Percentiles rank a stretch among this genome's conserved stretches.
phyloP scores from a whole-genome alignment of 2,329 filamentous ascomycete genomes.

The Pseudonectria foliicola region DNA sequence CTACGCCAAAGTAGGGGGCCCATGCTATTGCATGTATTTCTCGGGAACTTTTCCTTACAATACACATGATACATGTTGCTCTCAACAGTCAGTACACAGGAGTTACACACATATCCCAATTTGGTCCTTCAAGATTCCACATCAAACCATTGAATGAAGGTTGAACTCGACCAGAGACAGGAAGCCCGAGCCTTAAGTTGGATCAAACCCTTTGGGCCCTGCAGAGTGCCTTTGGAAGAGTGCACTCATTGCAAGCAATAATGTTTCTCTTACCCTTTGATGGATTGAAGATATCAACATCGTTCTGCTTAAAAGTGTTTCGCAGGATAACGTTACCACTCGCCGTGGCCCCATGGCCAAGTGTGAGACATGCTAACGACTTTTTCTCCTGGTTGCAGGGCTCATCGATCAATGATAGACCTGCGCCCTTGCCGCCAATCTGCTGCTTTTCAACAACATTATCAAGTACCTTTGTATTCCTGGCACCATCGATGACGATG shows the following conservation, averaged over 20 bases:
- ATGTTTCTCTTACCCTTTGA: constrained; percentile 17
- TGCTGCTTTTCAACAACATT: constrained; percentile 23
- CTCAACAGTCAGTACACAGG: too few relatives aligned
- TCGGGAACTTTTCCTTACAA: too few relatives aligned
- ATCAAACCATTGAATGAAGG: too few relatives aligned
- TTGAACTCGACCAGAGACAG: too few relatives aligned
- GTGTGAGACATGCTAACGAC: constrained; percentile 11
- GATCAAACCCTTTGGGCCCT: too few relatives aligned
- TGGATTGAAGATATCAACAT: constrained; percentile 17
- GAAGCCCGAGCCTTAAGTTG: too few relatives aligned
- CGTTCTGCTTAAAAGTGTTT: constrained; percentile 24
- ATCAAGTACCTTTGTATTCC: constrained; percentile 18
- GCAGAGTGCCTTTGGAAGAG: background rate
- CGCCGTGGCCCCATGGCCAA: constrained; percentile 11
- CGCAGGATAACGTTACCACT: constrained; percentile 20
- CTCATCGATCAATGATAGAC: constrained; percentile 21
- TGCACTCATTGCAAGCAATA: constrained; percentile 18
- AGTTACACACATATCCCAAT: too few relatives aligned
- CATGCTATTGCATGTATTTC: too few relatives aligned
- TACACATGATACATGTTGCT: too few relatives aligned
- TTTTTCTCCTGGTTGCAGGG: constrained; percentile 3
- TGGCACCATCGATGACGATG: constrained; percentile 22
- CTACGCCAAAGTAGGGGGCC: too few relatives aligned
- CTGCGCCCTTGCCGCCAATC: constrained; percentile 9
- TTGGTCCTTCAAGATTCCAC: too few relatives aligned